Evolutionary conservation across 1,284 basidiomycete species (phyloP).

Genomic region (Cutaneotrichosporon spelunceum): DNA sequence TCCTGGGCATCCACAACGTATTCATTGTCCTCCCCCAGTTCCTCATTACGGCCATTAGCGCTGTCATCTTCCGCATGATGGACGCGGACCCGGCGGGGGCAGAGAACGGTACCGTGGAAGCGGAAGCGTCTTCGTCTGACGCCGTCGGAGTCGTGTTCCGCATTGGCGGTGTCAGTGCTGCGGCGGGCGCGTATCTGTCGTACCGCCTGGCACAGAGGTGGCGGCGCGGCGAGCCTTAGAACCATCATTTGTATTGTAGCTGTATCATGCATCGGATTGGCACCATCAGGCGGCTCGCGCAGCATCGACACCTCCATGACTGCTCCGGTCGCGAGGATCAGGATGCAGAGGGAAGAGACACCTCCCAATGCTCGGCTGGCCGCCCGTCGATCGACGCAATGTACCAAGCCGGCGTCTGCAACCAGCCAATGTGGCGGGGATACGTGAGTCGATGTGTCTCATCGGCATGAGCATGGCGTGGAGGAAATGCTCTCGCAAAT

Average conservation of each 20-base stretch:
- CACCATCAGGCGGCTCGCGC: no score
- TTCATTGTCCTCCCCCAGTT: constrained; percentile 70
- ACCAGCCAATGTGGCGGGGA: no score
- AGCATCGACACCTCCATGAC: no score
- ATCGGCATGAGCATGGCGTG: no score
- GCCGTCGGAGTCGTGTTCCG: constrained; percentile 23
- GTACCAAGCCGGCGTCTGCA: no score
- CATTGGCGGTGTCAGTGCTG: constrained; percentile 21
- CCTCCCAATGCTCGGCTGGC: no score
- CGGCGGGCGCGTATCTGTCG: constrained; percentile 19
- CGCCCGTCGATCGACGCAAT: no score
- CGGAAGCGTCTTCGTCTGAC: constrained; percentile 6
- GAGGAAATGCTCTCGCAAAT: no score
- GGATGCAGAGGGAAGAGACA: no score
- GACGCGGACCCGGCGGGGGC: constrained; percentile 29
- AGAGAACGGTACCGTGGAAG: background rate
- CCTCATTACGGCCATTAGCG: constrained; percentile 54
- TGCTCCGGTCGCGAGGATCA: no score
- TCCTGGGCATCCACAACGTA: constrained; percentile 86
- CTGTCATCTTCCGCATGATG: constrained; percentile 54
- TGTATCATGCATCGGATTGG: constrained; percentile 3
- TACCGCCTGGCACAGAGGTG: constrained; percentile 21
- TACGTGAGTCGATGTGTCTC: no score
- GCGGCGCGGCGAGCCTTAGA: constrained; percentile 8
- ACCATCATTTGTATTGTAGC: background rate